These are phyloP conservation scores for Aegilops longissima DNA, from an alignment of 176 grass and related monocot species.

Conservation along the genomic window DNA sequence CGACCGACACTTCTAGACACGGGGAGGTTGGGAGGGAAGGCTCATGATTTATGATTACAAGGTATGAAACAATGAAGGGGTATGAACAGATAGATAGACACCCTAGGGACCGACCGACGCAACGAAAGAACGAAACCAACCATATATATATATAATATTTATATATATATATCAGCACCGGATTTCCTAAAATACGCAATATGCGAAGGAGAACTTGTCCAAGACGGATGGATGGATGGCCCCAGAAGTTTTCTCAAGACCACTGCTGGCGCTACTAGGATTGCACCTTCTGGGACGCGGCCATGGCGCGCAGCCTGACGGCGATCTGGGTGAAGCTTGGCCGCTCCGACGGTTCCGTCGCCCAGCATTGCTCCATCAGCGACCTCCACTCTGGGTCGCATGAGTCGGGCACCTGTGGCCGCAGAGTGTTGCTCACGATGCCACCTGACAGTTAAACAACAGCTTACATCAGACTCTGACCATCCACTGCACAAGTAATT, in stretches of 20 bases:
- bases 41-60: constrained; percentile 48
- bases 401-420: constrained; percentile 69
- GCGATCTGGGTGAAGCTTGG: constrained; percentile 83
- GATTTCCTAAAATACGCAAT: constrained; percentile 20
- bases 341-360: constrained; percentile 72
- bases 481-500: neutral
- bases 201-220: neutral
- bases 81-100: constrained; percentile 49
- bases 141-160: neutral
- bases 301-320: constrained; percentile 73
- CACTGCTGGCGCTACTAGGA: constrained; percentile 2
- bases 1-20: constrained; percentile 32
- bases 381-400: constrained; percentile 90
- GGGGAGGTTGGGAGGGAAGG: neutral
- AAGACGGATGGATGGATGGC: neutral
- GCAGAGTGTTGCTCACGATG: constrained; percentile 80
- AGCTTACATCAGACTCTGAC: neutral
- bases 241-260: neutral
- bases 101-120: neutral
- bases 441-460: constrained; percentile 56
- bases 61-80: constrained; percentile 51
- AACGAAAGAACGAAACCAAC: neutral
- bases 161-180: constrained; percentile 29
- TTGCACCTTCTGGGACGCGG: constrained; percentile 59
- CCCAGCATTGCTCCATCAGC: constrained; percentile 98